Evolutionary conservation across 176 grass and related monocot species (phyloP).

Genomic region (Musa itinerans): DNA sequence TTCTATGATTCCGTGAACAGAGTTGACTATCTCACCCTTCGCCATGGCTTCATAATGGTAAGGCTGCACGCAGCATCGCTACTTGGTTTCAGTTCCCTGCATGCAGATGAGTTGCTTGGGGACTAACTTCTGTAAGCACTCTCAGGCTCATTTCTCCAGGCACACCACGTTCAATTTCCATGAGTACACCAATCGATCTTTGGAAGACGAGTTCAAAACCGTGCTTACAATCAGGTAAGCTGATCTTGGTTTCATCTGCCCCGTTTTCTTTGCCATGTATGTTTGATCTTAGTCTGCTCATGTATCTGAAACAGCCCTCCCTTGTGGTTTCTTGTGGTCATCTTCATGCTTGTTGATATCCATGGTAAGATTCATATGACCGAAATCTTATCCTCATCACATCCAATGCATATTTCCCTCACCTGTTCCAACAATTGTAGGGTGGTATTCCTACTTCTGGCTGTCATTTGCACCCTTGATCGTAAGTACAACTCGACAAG

Average conservation of each 20-base stretch:
- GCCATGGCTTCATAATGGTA: slow-evolving; percentile 18
- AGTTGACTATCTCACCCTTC: slow-evolving; percentile 15
- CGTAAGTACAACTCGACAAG: slow-evolving; percentile 1
- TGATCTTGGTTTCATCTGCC: too few relatives aligned
- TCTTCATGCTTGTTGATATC: slow-evolving; percentile 20
- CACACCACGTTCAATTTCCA: slow-evolving; percentile 12
- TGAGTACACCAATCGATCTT: slow-evolving; percentile 9
- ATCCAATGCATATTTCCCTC: background rate
- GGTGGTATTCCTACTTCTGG: slow-evolving; percentile 23
- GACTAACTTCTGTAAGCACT: background rate
- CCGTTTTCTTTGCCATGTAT: too few relatives aligned
- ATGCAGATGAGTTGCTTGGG: background rate
- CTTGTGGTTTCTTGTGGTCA: slow-evolving; percentile 14
- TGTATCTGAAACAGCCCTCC: background rate
- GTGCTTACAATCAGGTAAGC: slow-evolving; percentile 11
- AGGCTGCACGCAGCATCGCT: background rate
- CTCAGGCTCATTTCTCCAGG: slow-evolving; percentile 20
- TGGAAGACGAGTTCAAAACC: slow-evolving; percentile 16
- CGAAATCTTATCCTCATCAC: background rate
- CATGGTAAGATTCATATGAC: background rate
- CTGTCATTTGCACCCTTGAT: slow-evolving; percentile 9
- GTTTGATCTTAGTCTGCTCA: background rate
- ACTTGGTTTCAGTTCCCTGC: background rate
- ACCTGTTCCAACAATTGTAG: background rate
- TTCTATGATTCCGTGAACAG: slow-evolving; percentile 17